Conservation (phyloP, 305 asterid species). For the Fraxinus sp. region DNA sequence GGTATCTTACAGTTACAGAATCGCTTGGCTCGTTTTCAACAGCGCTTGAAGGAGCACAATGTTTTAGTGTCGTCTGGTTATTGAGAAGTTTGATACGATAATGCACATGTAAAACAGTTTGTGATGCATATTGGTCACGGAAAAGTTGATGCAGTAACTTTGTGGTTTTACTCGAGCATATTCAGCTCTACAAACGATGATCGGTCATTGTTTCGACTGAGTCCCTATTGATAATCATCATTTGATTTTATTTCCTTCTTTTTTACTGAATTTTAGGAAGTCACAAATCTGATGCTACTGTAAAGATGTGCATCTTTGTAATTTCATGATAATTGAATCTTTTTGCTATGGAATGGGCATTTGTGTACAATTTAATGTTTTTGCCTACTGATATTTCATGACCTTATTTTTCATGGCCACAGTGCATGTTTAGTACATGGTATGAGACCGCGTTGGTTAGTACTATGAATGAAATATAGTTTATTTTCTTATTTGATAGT, state of each 20-base stretch:
- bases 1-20: conserved; percentile 78
- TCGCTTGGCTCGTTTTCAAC: conserved; percentile 78
- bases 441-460: neutral
- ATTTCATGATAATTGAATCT: neutral
- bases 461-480: neutral
- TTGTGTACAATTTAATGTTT: neutral
- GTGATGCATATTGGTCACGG: conserved; percentile 24
- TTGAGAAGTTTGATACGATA: conserved; percentile 27
- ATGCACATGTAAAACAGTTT: conserved; percentile 10
- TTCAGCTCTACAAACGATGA: neutral
- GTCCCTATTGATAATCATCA: neutral
- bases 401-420: neutral
- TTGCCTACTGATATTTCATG: neutral
- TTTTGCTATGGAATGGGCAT: neutral
- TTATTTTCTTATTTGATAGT: neutral
- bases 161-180: neutral
- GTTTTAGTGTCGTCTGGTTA: conserved; percentile 85
- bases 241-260: neutral
- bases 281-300: neutral
- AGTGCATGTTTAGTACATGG: neutral
- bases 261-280: neutral
- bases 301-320: neutral
- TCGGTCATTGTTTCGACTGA: neutral
- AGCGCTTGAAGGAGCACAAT: conserved; percentile 77
- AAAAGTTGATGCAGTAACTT: neutral